phyloP scores from a whole-genome alignment of 1,284 basidiomycete genomes.

The Ustilago tritici region DNA sequence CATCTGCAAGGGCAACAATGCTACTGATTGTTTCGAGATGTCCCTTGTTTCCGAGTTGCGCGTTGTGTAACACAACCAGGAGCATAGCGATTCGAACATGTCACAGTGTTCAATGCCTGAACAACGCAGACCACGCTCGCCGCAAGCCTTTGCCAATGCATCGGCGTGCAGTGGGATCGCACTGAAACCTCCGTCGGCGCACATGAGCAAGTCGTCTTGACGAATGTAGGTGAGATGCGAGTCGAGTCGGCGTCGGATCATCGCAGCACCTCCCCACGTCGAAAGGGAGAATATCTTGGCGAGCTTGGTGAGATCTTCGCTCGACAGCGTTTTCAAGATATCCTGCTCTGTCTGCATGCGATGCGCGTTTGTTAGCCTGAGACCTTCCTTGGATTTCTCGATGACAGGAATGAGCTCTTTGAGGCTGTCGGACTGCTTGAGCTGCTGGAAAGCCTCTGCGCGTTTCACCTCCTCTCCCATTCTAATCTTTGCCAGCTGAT shows the following conservation, averaged over 20 bases:
- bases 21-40: conserved; percentile 21
- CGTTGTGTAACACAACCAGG: conserved; percentile 44
- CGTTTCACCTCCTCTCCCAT: conserved; percentile 59
- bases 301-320: conserved; percentile 30
- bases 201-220: conserved; percentile 54
- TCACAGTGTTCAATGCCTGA: conserved; percentile 30
- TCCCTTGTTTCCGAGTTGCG: conserved; percentile 17
- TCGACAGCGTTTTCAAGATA: conserved; percentile 23
- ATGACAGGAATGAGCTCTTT: conserved; percentile 36
- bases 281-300: conserved; percentile 54
- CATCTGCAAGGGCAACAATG: conserved; percentile 51
- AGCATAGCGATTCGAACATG: conserved; percentile 39
- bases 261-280: conserved; percentile 50
- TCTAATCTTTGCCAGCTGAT: conserved; percentile 74
- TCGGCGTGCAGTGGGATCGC: conserved; percentile 39
- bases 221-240: conserved; percentile 54
- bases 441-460: conserved; percentile 37
- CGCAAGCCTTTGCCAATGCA: conserved; percentile 56
- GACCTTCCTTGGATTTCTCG: neutral
- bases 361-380: conserved; percentile 11
- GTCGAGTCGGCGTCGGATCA: conserved; percentile 47
- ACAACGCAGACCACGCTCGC: conserved; percentile 55
- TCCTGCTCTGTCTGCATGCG: neutral
- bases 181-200: conserved; percentile 11
- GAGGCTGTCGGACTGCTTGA: conserved; percentile 29